Base-by-base conservation (phyloP, 1,284 basidiomycete genomes). In the Irpex sp. region DNA sequence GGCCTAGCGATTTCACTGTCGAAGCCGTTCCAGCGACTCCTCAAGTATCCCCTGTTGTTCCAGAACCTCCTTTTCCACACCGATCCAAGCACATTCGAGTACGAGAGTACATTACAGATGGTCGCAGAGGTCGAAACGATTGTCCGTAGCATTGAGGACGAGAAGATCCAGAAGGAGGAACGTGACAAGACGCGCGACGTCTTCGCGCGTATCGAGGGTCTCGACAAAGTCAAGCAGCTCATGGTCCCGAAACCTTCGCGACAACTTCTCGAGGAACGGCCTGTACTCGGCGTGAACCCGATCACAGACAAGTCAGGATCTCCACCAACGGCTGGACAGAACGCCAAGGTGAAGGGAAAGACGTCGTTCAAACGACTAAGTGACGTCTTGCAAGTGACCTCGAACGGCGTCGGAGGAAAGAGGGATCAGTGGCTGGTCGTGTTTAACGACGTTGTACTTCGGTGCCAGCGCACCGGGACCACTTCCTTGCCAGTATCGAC, bases 1-100 rank as follows among this genome's bases (percentile, higher is more conserved):
- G 94, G 95, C 0, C 82, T 99, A 50, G 89, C 93, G 37, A 98
- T 99, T 71, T 94, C 94, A 2, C 81, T 98, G 7, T 96, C 94
- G 26, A 98, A 98, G 76, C 97, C 97, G 1, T 97, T 99, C 78
- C 97, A 98, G 73, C 87, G 97, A 36, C 81, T 99, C 50, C 87
- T 98, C 73, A 98, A 99, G 76, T 97, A 98, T 74, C 97, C 97
- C 2, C 84, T 99, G 15, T 86, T 99, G 49, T 98, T 98, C 79
- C 96, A 98, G 77, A 98, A 98, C 75, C 83, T 98, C n/a, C 85
- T 97, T 57, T 97, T 90, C 78, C 93, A 97, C 75, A 97, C 97
- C 7, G 97, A 98, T 71, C 95, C 97, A 0, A 96, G 94, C 67
- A 95, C 95, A 1, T 95, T 91, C 72, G 97, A 99, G 78, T 99